phyloP scores from a whole-genome alignment of 176 grass and related monocot genomes.

The Bromus sterilis region DNA sequence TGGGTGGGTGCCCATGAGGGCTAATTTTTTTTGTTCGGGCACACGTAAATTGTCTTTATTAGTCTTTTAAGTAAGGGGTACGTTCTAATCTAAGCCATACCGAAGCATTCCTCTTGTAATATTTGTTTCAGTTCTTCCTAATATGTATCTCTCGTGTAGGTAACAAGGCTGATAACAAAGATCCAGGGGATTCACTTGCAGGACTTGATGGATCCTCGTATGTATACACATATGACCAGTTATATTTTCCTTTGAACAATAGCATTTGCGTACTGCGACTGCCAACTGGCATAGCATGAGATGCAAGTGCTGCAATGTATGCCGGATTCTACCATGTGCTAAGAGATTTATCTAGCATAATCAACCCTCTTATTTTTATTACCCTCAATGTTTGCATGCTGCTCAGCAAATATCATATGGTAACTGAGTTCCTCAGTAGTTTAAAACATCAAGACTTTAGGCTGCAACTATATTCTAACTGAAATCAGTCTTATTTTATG shows the following conservation, averaged over 20 bases:
- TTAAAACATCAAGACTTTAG: not conserved
- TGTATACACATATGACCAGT: slow-evolving; percentile 28
- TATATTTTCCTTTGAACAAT: not conserved
- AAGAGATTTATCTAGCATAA: not conserved
- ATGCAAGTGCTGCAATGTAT: not conserved
- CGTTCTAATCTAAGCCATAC: too few species aligned
- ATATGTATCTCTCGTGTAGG: slow-evolving; percentile 33
- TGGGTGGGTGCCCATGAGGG: too few species aligned
- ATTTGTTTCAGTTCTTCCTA: slow-evolving; percentile 10
- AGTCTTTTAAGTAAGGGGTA: too few species aligned
- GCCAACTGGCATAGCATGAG: not conserved
- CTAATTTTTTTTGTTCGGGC: too few species aligned
- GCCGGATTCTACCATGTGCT: not conserved
- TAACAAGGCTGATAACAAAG: slow-evolving; percentile 71
- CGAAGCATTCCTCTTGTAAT: too few species aligned
- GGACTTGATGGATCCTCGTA: slow-evolving; percentile 89
- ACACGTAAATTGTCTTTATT: too few species aligned
- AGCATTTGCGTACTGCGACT: not conserved
- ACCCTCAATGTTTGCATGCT: not conserved
- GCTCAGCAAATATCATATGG: not conserved
- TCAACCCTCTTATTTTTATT: not conserved
- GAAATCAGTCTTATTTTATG: not conserved
- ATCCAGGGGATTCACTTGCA: slow-evolving; percentile 44
- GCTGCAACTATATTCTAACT: not conserved
- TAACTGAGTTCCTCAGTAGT: not conserved